These are phyloP conservation scores for Naganishia onofrii DNA, from an alignment of 768 basidiomycete genomes.

Conservation along the genomic window DNA sequence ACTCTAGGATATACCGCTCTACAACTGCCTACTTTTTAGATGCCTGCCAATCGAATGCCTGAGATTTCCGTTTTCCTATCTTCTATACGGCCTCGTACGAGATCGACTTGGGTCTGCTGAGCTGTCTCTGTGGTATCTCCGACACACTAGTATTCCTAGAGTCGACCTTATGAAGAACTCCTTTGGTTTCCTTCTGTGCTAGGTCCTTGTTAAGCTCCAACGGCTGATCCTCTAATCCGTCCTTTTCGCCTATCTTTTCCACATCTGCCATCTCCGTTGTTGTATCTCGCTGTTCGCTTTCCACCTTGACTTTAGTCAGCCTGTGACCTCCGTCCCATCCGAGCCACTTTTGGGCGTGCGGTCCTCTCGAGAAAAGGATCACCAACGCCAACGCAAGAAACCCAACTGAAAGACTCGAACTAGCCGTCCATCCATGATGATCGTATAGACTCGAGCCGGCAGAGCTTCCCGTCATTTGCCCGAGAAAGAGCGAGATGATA, in stretches of 20 bases:
- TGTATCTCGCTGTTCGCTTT: neutral
- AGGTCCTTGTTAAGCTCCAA: neutral
- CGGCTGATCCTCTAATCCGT: neutral
- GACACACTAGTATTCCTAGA: neutral
- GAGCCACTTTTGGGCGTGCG: constrained; percentile 58
- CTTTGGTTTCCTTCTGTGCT: neutral
- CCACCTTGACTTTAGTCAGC: constrained; percentile 38
- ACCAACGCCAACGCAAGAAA: constrained; percentile 61
- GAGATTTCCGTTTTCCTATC: too few relatives aligned
- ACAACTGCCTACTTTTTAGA: too few relatives aligned
- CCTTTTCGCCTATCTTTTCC: neutral
- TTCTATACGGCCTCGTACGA: too few relatives aligned
- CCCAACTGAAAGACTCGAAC: constrained; percentile 63
- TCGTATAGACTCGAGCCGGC: constrained; percentile 72
- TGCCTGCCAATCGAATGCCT: too few relatives aligned
- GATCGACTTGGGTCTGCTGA: too few relatives aligned
- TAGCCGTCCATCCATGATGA: constrained; percentile 67
- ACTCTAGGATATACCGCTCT: too few relatives aligned
- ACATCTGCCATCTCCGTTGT: neutral
- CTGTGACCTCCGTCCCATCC: constrained; percentile 54
- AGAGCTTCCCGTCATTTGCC: constrained; percentile 78
- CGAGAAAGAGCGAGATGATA: constrained; percentile 70
- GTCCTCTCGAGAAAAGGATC: constrained; percentile 66
- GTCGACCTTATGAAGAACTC: neutral
- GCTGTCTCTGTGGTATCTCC: too few relatives aligned